Conservation (phyloP, 768 basidiomycete species). For the Mycena rebaudengoi region DNA sequence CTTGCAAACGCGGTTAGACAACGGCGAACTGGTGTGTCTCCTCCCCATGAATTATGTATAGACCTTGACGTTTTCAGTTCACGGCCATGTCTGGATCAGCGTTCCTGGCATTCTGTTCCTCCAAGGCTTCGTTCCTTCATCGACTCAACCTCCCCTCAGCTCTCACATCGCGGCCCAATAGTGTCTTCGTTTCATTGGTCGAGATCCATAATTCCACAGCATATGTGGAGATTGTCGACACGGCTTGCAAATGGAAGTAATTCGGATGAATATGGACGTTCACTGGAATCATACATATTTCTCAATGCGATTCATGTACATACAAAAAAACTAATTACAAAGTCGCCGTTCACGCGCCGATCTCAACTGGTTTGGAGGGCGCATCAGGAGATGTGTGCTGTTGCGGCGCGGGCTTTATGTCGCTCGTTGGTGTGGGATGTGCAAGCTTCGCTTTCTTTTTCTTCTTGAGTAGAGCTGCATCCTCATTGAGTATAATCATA, state of each 20-base stretch:
- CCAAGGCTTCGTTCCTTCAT: slow-evolving; percentile 56
- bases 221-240: slow-evolving; percentile 61
- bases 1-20: slow-evolving; percentile 58
- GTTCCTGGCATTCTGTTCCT: slow-evolving; percentile 68
- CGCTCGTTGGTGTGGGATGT: slow-evolving; percentile 25
- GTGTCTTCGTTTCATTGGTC: slow-evolving; percentile 63
- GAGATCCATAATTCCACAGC: slow-evolving; percentile 66
- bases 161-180: slow-evolving; percentile 52
- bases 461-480: slow-evolving; percentile 75
- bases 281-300: too few relatives aligned
- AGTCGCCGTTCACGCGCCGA: slow-evolving; percentile 21
- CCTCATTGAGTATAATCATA: slow-evolving; percentile 20
- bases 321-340: too few relatives aligned
- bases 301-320: too few relatives aligned
- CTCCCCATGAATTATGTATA: not conserved
- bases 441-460: slow-evolving; percentile 72
- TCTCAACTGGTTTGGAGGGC: slow-evolving; percentile 2
- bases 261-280: too few relatives aligned
- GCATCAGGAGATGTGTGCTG: not conserved
- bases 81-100: slow-evolving; percentile 59
- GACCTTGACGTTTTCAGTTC: slow-evolving; percentile 51
- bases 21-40: slow-evolving; percentile 61
- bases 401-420: not conserved
- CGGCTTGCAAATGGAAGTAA: slow-evolving; percentile 27
- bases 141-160: slow-evolving; percentile 58